Evolutionary conservation across 805 yeast genomes (phyloP).

Genomic region (Cyberlindnera galapagoensis): DNA sequence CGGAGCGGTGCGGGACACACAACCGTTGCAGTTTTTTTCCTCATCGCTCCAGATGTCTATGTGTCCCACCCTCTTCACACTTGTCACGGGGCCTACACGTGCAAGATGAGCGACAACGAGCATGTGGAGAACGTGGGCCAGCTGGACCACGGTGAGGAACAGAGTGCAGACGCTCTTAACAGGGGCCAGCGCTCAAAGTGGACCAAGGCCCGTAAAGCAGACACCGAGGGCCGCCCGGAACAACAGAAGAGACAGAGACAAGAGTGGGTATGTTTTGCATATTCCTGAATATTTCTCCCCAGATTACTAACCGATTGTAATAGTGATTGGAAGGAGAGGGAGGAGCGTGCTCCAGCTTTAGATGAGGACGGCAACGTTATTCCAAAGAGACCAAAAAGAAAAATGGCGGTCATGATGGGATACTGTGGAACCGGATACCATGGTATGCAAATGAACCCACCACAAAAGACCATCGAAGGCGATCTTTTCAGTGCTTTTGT

Average conservation of each 20-base stretch:
- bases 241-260: slow-evolving; percentile 21
- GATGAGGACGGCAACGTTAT: slow-evolving; percentile 62
- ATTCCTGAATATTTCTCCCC: background rate
- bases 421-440: slow-evolving; percentile 96
- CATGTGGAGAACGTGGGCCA: slow-evolving; percentile 5
- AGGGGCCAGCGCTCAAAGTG: slow-evolving; percentile 35
- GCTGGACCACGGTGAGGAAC: slow-evolving; percentile 29
- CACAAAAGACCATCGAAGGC: slow-evolving; percentile 83
- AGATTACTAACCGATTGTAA: slow-evolving; percentile 8
- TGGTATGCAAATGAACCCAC: slow-evolving; percentile 93
- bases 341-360: slow-evolving; percentile 25
- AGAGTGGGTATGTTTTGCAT: slow-evolving; percentile 22
- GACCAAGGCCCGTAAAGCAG: slow-evolving; percentile 24
- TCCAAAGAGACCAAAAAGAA: slow-evolving; percentile 73
- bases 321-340: slow-evolving; percentile 16
- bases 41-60: too few relatives aligned
- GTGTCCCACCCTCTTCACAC: too few relatives aligned
- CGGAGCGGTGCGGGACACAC: too few relatives aligned
- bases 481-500: slow-evolving; percentile 79
- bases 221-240: slow-evolving; percentile 13
- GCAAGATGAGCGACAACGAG: slow-evolving; percentile 1
- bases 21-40: too few relatives aligned
- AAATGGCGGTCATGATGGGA: slow-evolving; percentile 86
- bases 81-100: too few relatives aligned
- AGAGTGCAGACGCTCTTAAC: slow-evolving; percentile 33